These are phyloP conservation scores for Linum trigynum DNA, from an alignment of 345 rosid species.

Conservation along the genomic window DNA sequence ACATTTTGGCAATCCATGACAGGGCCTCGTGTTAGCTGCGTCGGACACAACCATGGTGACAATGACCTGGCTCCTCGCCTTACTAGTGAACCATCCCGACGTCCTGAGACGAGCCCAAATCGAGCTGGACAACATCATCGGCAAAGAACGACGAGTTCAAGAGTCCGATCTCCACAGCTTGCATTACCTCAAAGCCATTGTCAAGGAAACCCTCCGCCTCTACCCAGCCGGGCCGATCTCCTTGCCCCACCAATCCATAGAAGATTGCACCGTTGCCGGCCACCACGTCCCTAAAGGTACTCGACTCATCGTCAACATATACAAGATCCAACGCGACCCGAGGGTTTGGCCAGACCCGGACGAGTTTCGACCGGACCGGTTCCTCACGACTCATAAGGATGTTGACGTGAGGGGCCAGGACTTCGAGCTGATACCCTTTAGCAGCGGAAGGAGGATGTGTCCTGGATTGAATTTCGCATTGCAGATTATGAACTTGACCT, in stretches of 20 bases:
- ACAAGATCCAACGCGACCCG: slow-evolving; percentile 57
- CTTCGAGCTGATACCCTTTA: slow-evolving; percentile 37
- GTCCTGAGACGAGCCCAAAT: slow-evolving; percentile 15
- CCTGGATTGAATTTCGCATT: slow-evolving; percentile 36
- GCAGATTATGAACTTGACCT: slow-evolving; percentile 30
- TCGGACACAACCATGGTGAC: slow-evolving; percentile 19
- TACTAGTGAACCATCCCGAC: slow-evolving; percentile 22
- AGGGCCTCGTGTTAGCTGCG: slow-evolving; percentile 20
- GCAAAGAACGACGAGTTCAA: slow-evolving; percentile 15
- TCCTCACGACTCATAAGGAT: slow-evolving; percentile 11
- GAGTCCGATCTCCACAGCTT: slow-evolving; percentile 25
- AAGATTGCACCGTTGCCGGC: slow-evolving; percentile 33
- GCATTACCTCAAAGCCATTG: slow-evolving; percentile 13
- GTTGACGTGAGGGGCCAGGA: slow-evolving; percentile 6
- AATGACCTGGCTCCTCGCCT: slow-evolving; percentile 22
- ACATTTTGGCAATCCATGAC: neutral
- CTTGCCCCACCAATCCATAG: slow-evolving; percentile 39
- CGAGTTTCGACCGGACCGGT: slow-evolving; percentile 38
- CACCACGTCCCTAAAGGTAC: slow-evolving; percentile 39
- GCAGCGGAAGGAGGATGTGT: slow-evolving; percentile 46
- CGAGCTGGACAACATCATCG: slow-evolving; percentile 20
- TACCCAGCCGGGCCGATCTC: slow-evolving; percentile 24
- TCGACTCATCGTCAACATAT: slow-evolving; percentile 39
- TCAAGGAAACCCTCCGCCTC: slow-evolving; percentile 13
- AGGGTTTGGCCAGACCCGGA: slow-evolving; percentile 30